These are phyloP conservation scores for Ceratobasidium sp. DNA, from an alignment of 1,284 basidiomycete species.

Conservation along the genomic window DNA sequence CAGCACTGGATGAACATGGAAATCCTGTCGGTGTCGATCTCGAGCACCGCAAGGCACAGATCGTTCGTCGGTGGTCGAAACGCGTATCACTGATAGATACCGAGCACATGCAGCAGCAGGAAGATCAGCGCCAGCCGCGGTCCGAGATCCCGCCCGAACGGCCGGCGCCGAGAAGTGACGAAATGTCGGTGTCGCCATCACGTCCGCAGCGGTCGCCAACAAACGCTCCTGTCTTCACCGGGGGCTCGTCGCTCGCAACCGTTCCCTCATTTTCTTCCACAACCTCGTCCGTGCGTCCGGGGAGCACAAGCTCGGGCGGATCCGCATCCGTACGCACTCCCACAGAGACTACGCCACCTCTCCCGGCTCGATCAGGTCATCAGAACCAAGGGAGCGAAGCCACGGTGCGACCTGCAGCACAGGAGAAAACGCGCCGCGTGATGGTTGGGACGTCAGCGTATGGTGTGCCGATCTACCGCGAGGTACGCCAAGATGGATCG, in stretches of 20 bases:
- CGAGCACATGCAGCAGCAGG: not conserved
- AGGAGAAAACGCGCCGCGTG: slow-evolving; percentile 30
- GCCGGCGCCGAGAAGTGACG: not conserved
- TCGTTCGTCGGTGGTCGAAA: slow-evolving; percentile 21
- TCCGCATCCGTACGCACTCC: slow-evolving; percentile 17
- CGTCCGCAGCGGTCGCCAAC: slow-evolving; percentile 10
- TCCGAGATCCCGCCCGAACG: not conserved
- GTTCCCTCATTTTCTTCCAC: slow-evolving; percentile 27
- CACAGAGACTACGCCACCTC: slow-evolving; percentile 5
- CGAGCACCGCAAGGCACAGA: slow-evolving; percentile 30
- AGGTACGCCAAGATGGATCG: slow-evolving; percentile 17
- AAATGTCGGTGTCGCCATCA: slow-evolving; percentile 14
- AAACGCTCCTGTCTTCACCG: slow-evolving; percentile 5
- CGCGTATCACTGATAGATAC: not conserved
- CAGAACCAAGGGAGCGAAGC: slow-evolving; percentile 33
- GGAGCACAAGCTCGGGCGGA: slow-evolving; percentile 24
- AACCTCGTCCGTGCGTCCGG: slow-evolving; percentile 20
- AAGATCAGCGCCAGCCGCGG: slow-evolving; percentile 2
- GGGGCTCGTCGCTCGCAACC: slow-evolving; percentile 20
- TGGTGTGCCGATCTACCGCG: slow-evolving; percentile 33
- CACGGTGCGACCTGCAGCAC: slow-evolving; percentile 17
- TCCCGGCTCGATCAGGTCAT: slow-evolving; percentile 10
- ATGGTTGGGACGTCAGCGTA: slow-evolving; percentile 34
- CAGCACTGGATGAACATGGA: slow-evolving; percentile 31
- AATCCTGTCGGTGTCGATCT: slow-evolving; percentile 26